phyloP scores from a whole-genome alignment of 2,329 filamentous ascomycete species.

The Aspergillus costaricaensis region DNA sequence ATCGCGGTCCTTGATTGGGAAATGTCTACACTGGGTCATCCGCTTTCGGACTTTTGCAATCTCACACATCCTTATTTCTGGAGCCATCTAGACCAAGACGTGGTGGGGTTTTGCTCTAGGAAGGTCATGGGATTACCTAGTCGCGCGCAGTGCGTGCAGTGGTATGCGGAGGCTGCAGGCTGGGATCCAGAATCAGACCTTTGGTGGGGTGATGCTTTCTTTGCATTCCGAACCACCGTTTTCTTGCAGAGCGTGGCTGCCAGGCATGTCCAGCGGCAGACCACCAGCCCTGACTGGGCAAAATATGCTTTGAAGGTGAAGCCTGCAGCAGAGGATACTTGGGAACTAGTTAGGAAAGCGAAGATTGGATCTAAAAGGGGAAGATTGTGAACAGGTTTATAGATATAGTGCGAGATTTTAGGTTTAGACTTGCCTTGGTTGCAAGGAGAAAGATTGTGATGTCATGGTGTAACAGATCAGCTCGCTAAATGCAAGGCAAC shows the following conservation, averaged over 20 bases:
- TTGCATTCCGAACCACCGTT: background rate
- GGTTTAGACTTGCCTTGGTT: too few relatives aligned
- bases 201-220: background rate
- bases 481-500: too few relatives aligned
- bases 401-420: too few relatives aligned
- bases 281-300: too few relatives aligned
- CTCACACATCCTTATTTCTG: background rate
- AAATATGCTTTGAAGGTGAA: too few relatives aligned
- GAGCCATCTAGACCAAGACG: background rate
- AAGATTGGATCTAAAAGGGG: too few relatives aligned
- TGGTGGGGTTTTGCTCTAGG: background rate
- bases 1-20: slow-evolving; percentile 10
- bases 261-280: background rate
- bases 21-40: slow-evolving; percentile 8
- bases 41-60: background rate
- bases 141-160: background rate
- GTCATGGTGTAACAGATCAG: too few relatives aligned
- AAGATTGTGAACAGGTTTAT: too few relatives aligned
- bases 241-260: background rate
- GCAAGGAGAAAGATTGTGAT: too few relatives aligned
- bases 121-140: background rate
- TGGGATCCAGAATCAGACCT: background rate
- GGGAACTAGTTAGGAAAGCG: too few relatives aligned
- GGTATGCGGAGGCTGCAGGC: background rate
- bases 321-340: too few relatives aligned